Base-by-base conservation (phyloP, 768 basidiomycete species). In the Mycena polygramma region DNA sequence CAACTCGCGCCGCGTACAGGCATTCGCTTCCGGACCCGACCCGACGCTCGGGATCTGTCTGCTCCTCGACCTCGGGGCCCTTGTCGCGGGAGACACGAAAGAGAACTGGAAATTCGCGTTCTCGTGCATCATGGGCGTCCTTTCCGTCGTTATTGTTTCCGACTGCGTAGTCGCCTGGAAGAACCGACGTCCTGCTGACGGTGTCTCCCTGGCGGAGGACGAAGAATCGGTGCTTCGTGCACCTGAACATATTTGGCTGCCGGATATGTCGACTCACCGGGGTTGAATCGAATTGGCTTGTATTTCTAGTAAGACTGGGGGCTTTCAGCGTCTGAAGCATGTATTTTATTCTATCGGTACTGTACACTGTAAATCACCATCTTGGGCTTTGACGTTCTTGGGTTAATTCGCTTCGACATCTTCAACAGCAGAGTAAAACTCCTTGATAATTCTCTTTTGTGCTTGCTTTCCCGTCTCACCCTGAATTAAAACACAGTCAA, bases 401-500 rank as follows among this genome's bases (percentile, higher is more conserved):
- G 11, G 36, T 76, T 81, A 91, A 73, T 87, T 85, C 8, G 89
- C 83, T 6, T 90, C 87, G 61, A 88, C 86, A 71, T 97, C 94
- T 65, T 90, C 87, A 7, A 95, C 92, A 6, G 88, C 90, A n/a
- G 88, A 88, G 75, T 96, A 97, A 78, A 97, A 95, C 77, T 97
- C 96, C 74, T 85, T 86, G 55, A 95, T 91, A 53, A 98, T 88
- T 61, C 94, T 85, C 74, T 90, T 88, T 78, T 98, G 96, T 0
- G 91, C 91, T 41, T 94, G 88, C 49, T 81, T 75, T 0, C 89
- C 88, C 19, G 84, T 91, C 81, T 97, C 96, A 26, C 71, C 77
- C 87, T 87, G 64, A 5, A 14, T 1, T 48, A 55, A 43, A 37
- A 54, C 36, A 26, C 13, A n/a, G 57, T 67, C n/a, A 68, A 52